phyloP scores from a whole-genome alignment of 192 early-diverging fungal species.

The Coemansia sp. region DNA sequence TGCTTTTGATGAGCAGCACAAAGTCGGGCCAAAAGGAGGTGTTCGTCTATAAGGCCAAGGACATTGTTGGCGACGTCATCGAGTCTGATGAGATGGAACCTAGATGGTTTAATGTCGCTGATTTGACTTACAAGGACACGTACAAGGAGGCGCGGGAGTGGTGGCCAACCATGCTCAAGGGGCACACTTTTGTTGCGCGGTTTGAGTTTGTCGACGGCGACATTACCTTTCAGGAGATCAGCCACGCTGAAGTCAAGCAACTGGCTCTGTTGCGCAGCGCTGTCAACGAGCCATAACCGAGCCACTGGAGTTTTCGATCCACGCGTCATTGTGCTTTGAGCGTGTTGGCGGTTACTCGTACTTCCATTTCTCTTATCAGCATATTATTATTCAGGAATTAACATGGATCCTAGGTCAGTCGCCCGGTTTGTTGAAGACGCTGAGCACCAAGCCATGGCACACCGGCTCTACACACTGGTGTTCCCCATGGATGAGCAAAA shows the following conservation, averaged over 20 bases:
- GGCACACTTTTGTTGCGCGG: constrained; percentile 21
- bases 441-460: constrained; percentile 18
- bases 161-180: constrained; percentile 41
- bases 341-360: not conserved
- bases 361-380: not conserved
- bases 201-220: constrained; percentile 25
- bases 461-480: constrained; percentile 45
- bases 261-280: constrained; percentile 1
- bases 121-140: constrained; percentile 62
- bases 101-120: constrained; percentile 59
- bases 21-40: constrained; percentile 52
- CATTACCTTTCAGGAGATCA: constrained; percentile 12
- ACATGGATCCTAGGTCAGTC: constrained; percentile 33
- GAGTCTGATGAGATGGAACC: constrained; percentile 80
- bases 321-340: not conserved
- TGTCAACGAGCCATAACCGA: constrained; percentile 2
- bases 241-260: not conserved
- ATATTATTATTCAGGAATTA: not conserved
- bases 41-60: constrained; percentile 57
- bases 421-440: constrained; percentile 34
- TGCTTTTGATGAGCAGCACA: constrained; percentile 61
- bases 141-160: constrained; percentile 41
- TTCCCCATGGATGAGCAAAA: constrained; percentile 27
- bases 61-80: constrained; percentile 49
- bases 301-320: not conserved